Evolutionary conservation across 2,329 filamentous ascomycete species (phyloP), one percentile per base, ranked within the genome.

Genomic region (Diaporthe ilicicola): DNA sequence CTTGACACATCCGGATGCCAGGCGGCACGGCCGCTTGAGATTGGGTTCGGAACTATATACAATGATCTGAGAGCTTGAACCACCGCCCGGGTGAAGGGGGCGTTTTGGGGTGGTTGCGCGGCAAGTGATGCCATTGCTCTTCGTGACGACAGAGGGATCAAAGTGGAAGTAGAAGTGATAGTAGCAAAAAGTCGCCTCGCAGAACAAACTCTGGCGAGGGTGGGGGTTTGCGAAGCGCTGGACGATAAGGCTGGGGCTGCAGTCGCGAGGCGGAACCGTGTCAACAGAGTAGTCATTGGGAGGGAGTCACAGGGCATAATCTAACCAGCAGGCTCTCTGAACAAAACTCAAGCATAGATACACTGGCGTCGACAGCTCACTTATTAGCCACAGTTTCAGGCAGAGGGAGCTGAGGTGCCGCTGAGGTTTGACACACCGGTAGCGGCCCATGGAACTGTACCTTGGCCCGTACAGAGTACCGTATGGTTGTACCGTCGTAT

Each of bases 51-150:
- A 39, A 32, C n/a, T 65, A 84, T 91, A 80, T 83, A 95, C 92
- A 97, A 85, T 80, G 89, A 91, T 77, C 88, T 89, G 92, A 97
- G 95, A 12, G 93, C 91, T 76, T 86, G 85, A 70, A 97, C 92
- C 62, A 97, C 94, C n/a, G 81, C 78, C 78, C 84, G 81, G 17
- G 85, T 88, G 72, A 89, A 88, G 70, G 74, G 71, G n/a, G 78
- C 76, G 48, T 73, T 76, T 29, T 44, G 53, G 54, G 72, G 56
- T 17, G n/a, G 5, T 34, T 55, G 48, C 6, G 56, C 24, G 24
- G 44, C 48, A 50, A 44, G 22, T 37, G 62, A 70, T 51, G 68
- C 62, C 71, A 72, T 72, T 3, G 27, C 48, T 55, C 42, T 50
- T 24, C 42, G 27, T 37, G 59, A 44, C 19, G 44, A 50, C 44